Base-by-base conservation (phyloP, 495 filamentous ascomycete genomes). In the Terfezia claveryi region DNA sequence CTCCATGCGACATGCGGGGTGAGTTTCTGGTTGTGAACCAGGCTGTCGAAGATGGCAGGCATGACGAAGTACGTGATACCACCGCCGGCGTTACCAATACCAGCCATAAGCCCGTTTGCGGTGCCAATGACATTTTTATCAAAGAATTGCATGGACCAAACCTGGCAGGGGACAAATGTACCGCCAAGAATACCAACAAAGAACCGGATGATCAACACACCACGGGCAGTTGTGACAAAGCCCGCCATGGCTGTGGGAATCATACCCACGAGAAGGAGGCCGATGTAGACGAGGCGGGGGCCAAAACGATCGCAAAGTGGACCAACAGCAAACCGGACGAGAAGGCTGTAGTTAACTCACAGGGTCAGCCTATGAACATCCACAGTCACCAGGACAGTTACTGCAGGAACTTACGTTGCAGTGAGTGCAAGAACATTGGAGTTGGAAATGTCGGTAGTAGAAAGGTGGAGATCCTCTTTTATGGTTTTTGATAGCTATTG, bases 51-150 rank as follows among this genome's bases (percentile, higher is more conserved):
- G 50, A 93, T 78, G 5, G 87, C 87, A 1, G 89, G 89, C 88
- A 96, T 96, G 57, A 93, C 75, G 68, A 95, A 95, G 66, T 82
- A 83, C 11, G 75, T 76, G 61, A 94, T 85, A 49, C 89, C 89
- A 56, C 89, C 89, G 56, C 89, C 89, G 37, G 87, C 77, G 58
- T 95, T 96, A 38, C 89, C 89, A 66, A 82, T 80, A 2, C 89
- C 89, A 52, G 77, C 89, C 11, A 87, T 80, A 2, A 96, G 69
- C 8, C 86, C 80, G 63, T 94, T 96, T 55, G 88, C 85, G 5
- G 85, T 85, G 37, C 89, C 89, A 23, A 96, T 84, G 16, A 95
- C 77, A 63, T 85, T 92, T 72, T 93, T 94, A 71, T 96, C 89
- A 62, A 91, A 94, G 72, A 89, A 95, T 2, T 83, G 87, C 0